Conservation (phyloP, 257 asterid genomes). For the Nicotiana benthamiana region DNA sequence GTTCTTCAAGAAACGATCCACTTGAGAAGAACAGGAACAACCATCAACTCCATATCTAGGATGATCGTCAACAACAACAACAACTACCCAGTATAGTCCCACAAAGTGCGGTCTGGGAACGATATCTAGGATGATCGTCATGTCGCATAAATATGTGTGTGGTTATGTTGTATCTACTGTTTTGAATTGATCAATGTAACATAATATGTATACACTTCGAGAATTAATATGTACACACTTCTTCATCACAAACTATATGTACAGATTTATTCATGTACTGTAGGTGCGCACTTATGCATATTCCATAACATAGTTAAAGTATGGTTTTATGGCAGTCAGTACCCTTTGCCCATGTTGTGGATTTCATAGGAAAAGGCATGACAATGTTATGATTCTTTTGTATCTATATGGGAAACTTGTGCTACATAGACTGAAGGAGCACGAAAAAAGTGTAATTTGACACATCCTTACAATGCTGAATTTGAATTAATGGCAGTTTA, state of each 20-base stretch:
- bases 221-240: too few relatives aligned
- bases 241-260: not conserved
- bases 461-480: not conserved
- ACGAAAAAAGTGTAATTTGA: not conserved
- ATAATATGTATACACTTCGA: too few relatives aligned
- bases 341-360: not conserved
- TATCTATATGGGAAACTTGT: not conserved
- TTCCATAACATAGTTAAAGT: not conserved
- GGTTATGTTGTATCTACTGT: too few relatives aligned
- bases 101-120: too few relatives aligned
- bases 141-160: not conserved
- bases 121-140: not conserved
- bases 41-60: not conserved
- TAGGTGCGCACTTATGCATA: not conserved
- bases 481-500: not conserved
- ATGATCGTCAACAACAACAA: too few relatives aligned
- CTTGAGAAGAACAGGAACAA: not conserved
- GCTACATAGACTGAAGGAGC: not conserved
- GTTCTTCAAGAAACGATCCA: not conserved
- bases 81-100: too few relatives aligned
- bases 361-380: not conserved
- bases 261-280: not conserved
- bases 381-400: not conserved
- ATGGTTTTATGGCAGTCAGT: not conserved
- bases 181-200: too few relatives aligned